Base-by-base conservation (phyloP, 208 protist genomes). In the Strigomonas oncopelti region DNA sequence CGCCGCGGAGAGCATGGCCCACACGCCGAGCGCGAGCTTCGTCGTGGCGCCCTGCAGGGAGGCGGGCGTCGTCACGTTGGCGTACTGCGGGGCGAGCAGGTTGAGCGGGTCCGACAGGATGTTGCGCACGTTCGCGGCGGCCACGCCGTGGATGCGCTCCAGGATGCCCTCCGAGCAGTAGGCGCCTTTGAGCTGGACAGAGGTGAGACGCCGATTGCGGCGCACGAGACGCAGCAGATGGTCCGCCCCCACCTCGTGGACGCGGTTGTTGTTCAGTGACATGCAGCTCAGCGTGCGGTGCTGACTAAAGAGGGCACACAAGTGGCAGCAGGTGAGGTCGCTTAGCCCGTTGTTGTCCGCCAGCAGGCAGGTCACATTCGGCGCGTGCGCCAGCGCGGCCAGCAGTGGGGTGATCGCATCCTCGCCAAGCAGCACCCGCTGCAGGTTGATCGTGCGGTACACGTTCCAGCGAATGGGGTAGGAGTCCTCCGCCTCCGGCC, bases 201-300 rank as follows among this genome's bases (percentile, higher is more conserved):
- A 48, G 5, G 71, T 77, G 32, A 95, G 46, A 24, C 78, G 67
- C 5, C 68, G 81, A 69, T 95, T 93, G 57, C 79, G 69, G 29
- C 84, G 81, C 51, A 77, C 70, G 20, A 95, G 83, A 1, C 84
- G 83, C 62, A 93, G 59, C 28, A 95, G 78, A 53, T 88, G 76
- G 65, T 86, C 84, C 0, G 75, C 90, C 24, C 90, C 90, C 13
- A 72, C 73, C 61, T 95, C 90, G 68, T 93, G 82, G 1, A 95
- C 72, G 54, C 58, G 55, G 70, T 95, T 95, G 20, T 71, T 66
- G 14, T 56, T 38, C 4, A 93, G 56, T 0, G 79, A 87, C 3
- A 95, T 18, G 57, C 65, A 54, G 13, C 65, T 56, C 18, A 95
- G 77, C 65, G 84, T 80, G 68, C 83, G 85, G 62, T 92, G 86